These are phyloP conservation scores for Dichomitus squalens DNA, from an alignment of 1,284 basidiomycete species.

Conservation along the genomic window DNA sequence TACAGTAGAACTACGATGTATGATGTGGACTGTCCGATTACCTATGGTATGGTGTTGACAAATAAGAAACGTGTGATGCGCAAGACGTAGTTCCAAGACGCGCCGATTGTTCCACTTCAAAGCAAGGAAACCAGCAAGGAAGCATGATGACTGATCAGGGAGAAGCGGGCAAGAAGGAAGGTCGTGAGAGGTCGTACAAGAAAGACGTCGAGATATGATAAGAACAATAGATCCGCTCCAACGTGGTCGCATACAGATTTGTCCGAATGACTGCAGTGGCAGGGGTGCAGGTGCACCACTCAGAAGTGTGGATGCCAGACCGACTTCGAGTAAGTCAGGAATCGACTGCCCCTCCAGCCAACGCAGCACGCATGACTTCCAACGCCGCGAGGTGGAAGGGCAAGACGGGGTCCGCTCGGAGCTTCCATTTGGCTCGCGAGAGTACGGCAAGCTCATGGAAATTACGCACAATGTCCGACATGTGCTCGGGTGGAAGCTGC, in stretches of 20 bases:
- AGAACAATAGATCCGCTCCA: not conserved
- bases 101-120: not conserved
- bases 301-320: not conserved
- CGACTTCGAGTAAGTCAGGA: not conserved
- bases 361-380: constrained; percentile 53
- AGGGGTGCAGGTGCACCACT: not conserved
- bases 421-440: constrained; percentile 50
- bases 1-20: not conserved
- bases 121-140: not conserved
- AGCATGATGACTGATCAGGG: not conserved
- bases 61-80: not conserved
- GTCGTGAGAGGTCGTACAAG: not conserved
- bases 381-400: constrained; percentile 73
- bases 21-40: not conserved
- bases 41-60: not conserved
- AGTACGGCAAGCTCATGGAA: constrained; percentile 70
- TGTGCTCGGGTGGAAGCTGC: constrained; percentile 40
- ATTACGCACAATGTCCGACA: constrained; percentile 63
- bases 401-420: constrained; percentile 49
- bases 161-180: not conserved
- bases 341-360: constrained; percentile 26
- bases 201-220: not conserved
- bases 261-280: not conserved
- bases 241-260: not conserved
- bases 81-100: not conserved